Conservation (phyloP, 2,329 filamentous ascomycete species). For the Cyanodermella asteris region DNA sequence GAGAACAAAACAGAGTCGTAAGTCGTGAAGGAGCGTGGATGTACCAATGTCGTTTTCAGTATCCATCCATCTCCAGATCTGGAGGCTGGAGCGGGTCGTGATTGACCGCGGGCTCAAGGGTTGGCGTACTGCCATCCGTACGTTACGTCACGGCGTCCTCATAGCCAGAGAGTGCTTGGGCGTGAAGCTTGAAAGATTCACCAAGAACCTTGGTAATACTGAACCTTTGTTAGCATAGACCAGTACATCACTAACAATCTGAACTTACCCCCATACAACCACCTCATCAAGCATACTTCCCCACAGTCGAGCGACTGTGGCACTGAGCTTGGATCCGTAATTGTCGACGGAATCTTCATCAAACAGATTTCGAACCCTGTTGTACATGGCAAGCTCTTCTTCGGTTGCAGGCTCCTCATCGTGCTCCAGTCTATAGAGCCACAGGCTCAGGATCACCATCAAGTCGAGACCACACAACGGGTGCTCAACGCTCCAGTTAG, state of each 20-base stretch:
- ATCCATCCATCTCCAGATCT: no score
- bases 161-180: constrained; percentile 83
- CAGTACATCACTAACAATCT: constrained; percentile 6
- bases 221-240: constrained; percentile 10
- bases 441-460: constrained; percentile 92
- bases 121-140: constrained; percentile 7
- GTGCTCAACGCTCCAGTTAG: constrained; percentile 98
- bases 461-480: constrained; percentile 89
- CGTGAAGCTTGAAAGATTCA: constrained; percentile 91
- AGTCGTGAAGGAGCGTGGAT: no score
- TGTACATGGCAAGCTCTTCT: constrained; percentile 74
- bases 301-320: constrained; percentile 88
- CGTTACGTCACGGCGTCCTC: constrained; percentile 49
- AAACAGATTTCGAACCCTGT: constrained; percentile 75
- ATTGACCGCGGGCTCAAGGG: no score
- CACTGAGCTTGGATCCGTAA: constrained; percentile 68
- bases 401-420: constrained; percentile 78
- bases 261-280: constrained; percentile 92
- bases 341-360: constrained; percentile 74
- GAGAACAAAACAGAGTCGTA: no score
- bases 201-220: constrained; percentile 92
- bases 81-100: no score
- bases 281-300: constrained; percentile 97
- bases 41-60: no score
- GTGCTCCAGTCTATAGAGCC: constrained; percentile 98